phyloP scores from a whole-genome alignment of 2,329 filamentous ascomycete species.

The Cladosporium sp. region DNA sequence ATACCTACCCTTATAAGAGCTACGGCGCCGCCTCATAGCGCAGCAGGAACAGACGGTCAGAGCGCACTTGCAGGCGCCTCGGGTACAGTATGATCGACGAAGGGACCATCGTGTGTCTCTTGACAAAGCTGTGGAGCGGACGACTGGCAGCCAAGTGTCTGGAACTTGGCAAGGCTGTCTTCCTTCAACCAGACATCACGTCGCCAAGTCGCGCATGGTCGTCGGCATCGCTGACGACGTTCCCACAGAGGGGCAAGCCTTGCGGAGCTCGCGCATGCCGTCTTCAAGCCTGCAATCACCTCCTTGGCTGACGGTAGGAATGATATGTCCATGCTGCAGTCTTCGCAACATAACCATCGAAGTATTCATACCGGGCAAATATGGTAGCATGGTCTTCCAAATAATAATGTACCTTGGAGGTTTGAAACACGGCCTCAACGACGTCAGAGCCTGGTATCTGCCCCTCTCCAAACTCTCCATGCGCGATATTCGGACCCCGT shows the following conservation, averaged over 20 bases:
- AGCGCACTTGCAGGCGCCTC: not conserved
- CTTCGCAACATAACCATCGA: not conserved
- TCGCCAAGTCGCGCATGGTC: not conserved
- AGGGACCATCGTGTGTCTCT: not conserved
- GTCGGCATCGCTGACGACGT: not conserved
- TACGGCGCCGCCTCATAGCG: not conserved
- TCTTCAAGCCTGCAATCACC: not conserved
- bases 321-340: not conserved
- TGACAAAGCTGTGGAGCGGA: constrained; percentile 5
- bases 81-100: constrained; percentile 1
- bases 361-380: not conserved
- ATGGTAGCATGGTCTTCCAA: too few relatives aligned
- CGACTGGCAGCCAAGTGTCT: not conserved
- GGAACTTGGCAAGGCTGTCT: constrained; percentile 6
- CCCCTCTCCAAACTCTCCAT: too few relatives aligned
- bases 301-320: not conserved
- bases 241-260: not conserved
- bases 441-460: not conserved
- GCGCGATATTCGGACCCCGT: too few relatives aligned
- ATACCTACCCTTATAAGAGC: not conserved
- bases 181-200: not conserved
- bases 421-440: not conserved
- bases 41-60: not conserved
- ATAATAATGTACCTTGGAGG: too few relatives aligned
- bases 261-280: not conserved